Percentiles rank a stretch among this genome's conserved stretches.
These are phyloP conservation scores for Monosporascus sp. DNA, from an alignment of 2,329 filamentous ascomycete species.

Conservation along the genomic window DNA sequence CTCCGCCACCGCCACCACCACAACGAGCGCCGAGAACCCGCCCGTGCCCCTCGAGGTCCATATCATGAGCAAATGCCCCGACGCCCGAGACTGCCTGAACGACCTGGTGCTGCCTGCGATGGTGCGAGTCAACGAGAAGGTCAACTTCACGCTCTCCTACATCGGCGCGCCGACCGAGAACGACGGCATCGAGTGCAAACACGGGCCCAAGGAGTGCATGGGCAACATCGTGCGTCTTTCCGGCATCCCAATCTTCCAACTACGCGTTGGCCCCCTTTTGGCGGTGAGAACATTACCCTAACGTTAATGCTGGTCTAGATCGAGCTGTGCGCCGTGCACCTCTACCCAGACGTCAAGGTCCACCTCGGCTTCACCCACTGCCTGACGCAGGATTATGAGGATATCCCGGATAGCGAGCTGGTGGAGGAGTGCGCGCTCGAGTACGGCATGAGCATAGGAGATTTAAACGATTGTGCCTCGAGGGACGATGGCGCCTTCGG, in stretches of 20 bases:
- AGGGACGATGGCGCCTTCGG: constrained; percentile 69
- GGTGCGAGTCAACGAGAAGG: constrained; percentile 74
- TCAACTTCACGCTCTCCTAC: constrained; percentile 86
- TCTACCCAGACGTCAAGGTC: constrained; percentile 81
- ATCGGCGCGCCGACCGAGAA: constrained; percentile 77
- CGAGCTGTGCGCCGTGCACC: constrained; percentile 79
- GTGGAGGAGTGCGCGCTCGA: constrained; percentile 86
- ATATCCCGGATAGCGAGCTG: constrained; percentile 74
- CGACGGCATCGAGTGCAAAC: constrained; percentile 81
- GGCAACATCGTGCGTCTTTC: constrained; percentile 57
- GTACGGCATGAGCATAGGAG: constrained; percentile 78
- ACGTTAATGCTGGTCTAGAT: constrained; percentile 33
- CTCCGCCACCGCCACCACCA: constrained; percentile 6
- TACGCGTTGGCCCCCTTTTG: constrained; percentile 29
- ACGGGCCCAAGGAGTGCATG: constrained; percentile 83
- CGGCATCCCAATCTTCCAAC: no score
- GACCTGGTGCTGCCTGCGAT: constrained; percentile 81
- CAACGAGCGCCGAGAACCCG: constrained; percentile 7
- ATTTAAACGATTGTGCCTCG: constrained; percentile 76
- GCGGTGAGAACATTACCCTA: no score
- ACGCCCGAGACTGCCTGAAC: constrained; percentile 78
- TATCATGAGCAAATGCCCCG: constrained; percentile 96
- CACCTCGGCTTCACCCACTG: constrained; percentile 94
- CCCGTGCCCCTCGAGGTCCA: constrained; percentile 82
- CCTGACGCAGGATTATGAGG: constrained; percentile 66